Evolutionary conservation across 148 eudicot species (phyloP), one percentile per base, ranked within the genome.

Genomic region (Fagopyrum homotropicum): DNA sequence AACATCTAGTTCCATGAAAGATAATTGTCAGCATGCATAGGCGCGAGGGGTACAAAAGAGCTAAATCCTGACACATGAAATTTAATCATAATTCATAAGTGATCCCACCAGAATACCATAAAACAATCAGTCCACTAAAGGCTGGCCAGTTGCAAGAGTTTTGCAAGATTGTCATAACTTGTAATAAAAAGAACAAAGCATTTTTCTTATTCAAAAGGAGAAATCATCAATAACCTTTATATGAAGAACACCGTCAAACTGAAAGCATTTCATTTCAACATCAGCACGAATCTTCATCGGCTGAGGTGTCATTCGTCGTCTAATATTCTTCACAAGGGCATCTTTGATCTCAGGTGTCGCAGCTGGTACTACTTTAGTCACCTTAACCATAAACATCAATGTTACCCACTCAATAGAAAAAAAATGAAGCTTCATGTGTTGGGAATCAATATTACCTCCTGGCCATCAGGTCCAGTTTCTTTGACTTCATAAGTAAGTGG

Each of bases 301-400:
- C 78, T 96, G 99, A 30, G 99, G 99, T 50, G 99, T 96, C 99
- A 96, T 96, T 84, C 98, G 85, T 75, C 99, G 85, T 68, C 86
- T 83, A 51, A 96, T 88, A 78, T 90, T 92, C 79, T 87, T 96
- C 0, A 89, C 82, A 72, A 92, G 74, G 29, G 97, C 87, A 76
- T 90, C 99, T 84, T 96, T 96, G 48, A 96, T 91, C 78, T 90
- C 93, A 26, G 91, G 97, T 43, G 98, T 83, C 22, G 93, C 82
- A 70, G 99, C 94, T 81, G 98, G 98, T 66, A 86, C 82, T 71
- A 89, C 92, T 77, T 92, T 88, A 8, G 90, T 85, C 56, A 92
- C 89, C 98, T 95, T 80, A 77, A 61, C 72, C 46, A 17, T 14
- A 15, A 1, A 43, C 5, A 43, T 15, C 43, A 40, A 6, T 40